These are phyloP conservation scores for Filobasidium uniguttulatum DNA, from an alignment of 1,284 basidiomycete species.

Conservation along the genomic window DNA sequence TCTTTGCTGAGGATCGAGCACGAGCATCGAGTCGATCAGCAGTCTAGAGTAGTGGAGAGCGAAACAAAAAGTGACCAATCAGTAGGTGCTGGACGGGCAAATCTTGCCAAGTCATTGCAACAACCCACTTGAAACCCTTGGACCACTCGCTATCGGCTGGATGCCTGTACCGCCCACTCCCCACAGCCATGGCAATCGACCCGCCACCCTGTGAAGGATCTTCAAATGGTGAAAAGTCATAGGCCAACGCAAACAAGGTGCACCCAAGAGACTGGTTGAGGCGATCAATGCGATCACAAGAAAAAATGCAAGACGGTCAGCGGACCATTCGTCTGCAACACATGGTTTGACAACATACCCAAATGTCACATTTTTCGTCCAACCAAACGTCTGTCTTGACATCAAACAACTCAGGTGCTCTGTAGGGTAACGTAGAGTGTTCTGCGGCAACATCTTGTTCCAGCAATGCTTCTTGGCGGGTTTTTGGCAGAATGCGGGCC, in stretches of 20 bases:
- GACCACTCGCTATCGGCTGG: slow-evolving; percentile 58
- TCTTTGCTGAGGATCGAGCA: slow-evolving; percentile 60
- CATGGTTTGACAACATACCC: slow-evolving; percentile 45
- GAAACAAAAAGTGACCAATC: background rate
- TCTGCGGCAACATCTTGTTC: slow-evolving; percentile 87
- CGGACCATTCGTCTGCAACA: background rate
- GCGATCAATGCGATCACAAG: background rate
- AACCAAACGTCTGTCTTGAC: slow-evolving; percentile 74
- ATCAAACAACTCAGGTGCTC: slow-evolving; percentile 88
- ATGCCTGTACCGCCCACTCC: slow-evolving; percentile 72
- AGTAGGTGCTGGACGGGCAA: background rate
- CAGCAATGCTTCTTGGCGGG: slow-evolving; percentile 66
- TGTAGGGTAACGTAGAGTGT: slow-evolving; percentile 91
- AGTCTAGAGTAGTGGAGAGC: slow-evolving; percentile 19
- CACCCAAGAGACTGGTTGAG: slow-evolving; percentile 68
- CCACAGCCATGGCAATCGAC: slow-evolving; percentile 87
- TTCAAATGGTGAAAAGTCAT: slow-evolving; percentile 86
- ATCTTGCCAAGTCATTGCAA: too few relatives aligned
- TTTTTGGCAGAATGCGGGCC: slow-evolving; percentile 41
- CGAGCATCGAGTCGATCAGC: slow-evolving; percentile 70
- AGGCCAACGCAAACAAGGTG: slow-evolving; percentile 78
- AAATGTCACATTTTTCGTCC: slow-evolving; percentile 93
- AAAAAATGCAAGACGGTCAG: background rate
- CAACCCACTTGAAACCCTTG: slow-evolving; percentile 49
- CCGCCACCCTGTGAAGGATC: slow-evolving; percentile 70